These are phyloP conservation scores for Trichoderma polysporum DNA, from an alignment of 2,329 filamentous ascomycete genomes.

Conservation along the genomic window DNA sequence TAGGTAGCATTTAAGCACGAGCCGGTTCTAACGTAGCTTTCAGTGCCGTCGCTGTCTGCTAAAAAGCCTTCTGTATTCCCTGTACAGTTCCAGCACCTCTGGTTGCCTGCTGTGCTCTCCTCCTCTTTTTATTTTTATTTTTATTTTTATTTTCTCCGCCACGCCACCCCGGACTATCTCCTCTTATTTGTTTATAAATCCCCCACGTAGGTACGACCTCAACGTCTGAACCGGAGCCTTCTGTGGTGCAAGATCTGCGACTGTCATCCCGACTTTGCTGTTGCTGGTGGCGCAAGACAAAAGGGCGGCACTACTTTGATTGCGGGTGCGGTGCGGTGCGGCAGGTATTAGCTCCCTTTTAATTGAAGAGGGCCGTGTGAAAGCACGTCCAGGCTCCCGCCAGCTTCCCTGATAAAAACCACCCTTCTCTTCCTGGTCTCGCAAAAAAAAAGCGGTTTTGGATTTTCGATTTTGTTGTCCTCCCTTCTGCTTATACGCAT, in stretches of 20 bases:
- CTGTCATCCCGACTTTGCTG: not conserved
- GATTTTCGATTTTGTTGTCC: not conserved
- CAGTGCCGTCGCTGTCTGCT: not conserved
- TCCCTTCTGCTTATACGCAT: not conserved
- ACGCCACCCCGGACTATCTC: not conserved
- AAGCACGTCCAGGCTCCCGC: not conserved
- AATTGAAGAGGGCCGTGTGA: not conserved
- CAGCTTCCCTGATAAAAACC: not conserved
- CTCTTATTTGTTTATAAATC: not conserved
- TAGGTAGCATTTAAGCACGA: too few relatives aligned
- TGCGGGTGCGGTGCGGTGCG: conserved; percentile 13
- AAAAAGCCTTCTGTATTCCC: not conserved
- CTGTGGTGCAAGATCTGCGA: not conserved
- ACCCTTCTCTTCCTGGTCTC: not conserved
- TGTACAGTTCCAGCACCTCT: not conserved
- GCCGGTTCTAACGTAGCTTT: too few relatives aligned
- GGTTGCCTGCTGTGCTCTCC: not conserved
- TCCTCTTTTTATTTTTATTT: not conserved
- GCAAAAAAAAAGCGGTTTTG: not conserved
- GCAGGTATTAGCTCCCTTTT: conserved; percentile 4
- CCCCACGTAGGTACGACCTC: not conserved
- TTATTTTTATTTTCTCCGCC: not conserved
- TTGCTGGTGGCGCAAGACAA: conserved; percentile 6
- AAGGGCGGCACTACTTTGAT: not conserved
- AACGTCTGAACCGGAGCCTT: too few relatives aligned